These are phyloP conservation scores for Podospora fimiseda DNA, from an alignment of 495 filamentous ascomycete genomes.

Conservation along the genomic window DNA sequence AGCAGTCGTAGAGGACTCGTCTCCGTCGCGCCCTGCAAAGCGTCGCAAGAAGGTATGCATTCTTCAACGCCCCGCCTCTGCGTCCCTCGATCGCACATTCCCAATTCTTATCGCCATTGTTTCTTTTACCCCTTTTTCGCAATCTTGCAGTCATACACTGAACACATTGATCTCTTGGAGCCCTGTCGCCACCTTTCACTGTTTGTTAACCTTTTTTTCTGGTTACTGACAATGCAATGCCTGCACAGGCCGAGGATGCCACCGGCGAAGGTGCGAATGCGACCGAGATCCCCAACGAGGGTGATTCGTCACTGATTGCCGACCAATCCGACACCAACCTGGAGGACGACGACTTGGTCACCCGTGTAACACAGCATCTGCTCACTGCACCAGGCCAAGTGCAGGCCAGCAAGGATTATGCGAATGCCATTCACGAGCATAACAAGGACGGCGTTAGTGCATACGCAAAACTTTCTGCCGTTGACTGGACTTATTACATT, in stretches of 20 bases:
- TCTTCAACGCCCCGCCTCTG: slow-evolving; percentile 2
- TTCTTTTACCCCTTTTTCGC: neutral
- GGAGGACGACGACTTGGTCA: slow-evolving; percentile 56
- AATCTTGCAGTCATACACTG: no score
- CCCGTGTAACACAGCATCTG: slow-evolving; percentile 66
- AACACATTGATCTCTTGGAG: no score
- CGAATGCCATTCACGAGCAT: slow-evolving; percentile 63
- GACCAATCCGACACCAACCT: slow-evolving; percentile 44
- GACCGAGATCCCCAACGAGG: slow-evolving; percentile 31
- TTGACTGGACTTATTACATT: slow-evolving; percentile 93
- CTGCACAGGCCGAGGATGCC: slow-evolving; percentile 15
- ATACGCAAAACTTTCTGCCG: slow-evolving; percentile 87
- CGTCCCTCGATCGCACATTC: slow-evolving; percentile 14
- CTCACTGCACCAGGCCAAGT: slow-evolving; percentile 48
- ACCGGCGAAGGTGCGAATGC: slow-evolving; percentile 15
- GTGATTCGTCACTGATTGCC: slow-evolving; percentile 35
- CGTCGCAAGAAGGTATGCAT: slow-evolving; percentile 66
- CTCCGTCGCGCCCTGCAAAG: slow-evolving; percentile 63
- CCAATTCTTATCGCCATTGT: slow-evolving; percentile 21
- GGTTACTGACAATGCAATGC: slow-evolving; percentile 2
- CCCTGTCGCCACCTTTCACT: no score
- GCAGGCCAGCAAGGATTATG: slow-evolving; percentile 65
- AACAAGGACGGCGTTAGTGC: slow-evolving; percentile 73
- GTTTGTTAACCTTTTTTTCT: neutral
- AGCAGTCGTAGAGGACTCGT: slow-evolving; percentile 46